Evolutionary conservation across 1,284 basidiomycete genomes (phyloP).

Genomic region (Ceratobasidium sp.): DNA sequence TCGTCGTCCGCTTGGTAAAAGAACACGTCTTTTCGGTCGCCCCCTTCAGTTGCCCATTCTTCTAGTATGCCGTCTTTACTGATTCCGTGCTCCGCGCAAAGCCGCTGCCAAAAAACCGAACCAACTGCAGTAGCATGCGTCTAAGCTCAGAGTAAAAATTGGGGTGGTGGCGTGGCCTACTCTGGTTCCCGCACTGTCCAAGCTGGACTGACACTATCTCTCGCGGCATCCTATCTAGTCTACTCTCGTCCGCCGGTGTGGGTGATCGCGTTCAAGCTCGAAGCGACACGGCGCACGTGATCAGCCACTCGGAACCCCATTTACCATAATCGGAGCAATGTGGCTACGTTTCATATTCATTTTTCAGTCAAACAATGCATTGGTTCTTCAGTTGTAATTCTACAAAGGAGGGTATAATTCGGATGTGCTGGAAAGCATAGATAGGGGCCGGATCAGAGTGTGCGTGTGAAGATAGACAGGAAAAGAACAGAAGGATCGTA

Average conservation of each 20-base stretch:
- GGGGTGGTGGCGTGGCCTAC: slow-evolving; percentile 57
- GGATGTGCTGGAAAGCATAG: not conserved
- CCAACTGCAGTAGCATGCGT: slow-evolving; percentile 64
- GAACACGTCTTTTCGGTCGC: slow-evolving; percentile 98
- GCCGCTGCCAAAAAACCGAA: slow-evolving; percentile 92
- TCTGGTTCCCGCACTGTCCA: slow-evolving; percentile 97
- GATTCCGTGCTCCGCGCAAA: slow-evolving; percentile 96
- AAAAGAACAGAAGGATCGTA: slow-evolving; percentile 15
- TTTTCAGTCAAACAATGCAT: slow-evolving; percentile 27
- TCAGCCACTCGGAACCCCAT: not conserved
- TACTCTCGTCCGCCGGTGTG: not conserved
- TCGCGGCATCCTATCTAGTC: slow-evolving; percentile 68
- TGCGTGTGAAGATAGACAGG: not conserved
- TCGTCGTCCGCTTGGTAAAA: slow-evolving; percentile 99
- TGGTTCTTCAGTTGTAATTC: slow-evolving; percentile 12
- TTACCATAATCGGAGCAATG: not conserved
- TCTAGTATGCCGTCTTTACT: slow-evolving; percentile 91
- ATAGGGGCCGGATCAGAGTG: not conserved
- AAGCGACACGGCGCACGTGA: slow-evolving; percentile 26
- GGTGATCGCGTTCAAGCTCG: slow-evolving; percentile 9
- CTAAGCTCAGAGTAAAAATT: slow-evolving; percentile 16
- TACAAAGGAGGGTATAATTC: slow-evolving; percentile 18
- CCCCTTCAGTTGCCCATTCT: slow-evolving; percentile 92
- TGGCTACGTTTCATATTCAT: not conserved
- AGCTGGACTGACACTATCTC: slow-evolving; percentile 89